These are phyloP conservation scores for Mycena alexandri DNA, from an alignment of 768 basidiomycete species.

Conservation along the genomic window DNA sequence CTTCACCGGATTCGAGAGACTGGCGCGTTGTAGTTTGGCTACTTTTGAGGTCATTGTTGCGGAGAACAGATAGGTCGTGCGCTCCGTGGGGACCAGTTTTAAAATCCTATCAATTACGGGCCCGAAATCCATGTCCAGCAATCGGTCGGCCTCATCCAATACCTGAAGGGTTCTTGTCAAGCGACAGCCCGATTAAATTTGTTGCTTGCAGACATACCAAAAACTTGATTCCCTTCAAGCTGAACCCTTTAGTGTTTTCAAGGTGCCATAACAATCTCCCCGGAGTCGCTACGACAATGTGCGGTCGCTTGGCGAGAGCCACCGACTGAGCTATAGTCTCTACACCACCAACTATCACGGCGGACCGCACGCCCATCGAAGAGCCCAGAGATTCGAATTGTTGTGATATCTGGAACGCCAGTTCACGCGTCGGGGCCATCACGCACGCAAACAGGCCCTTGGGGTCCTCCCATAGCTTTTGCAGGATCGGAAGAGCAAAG, in stretches of 20 bases:
- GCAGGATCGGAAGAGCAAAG: slow-evolving; percentile 95
- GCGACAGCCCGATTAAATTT: background rate
- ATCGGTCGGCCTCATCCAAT: slow-evolving; percentile 96
- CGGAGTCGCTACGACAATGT: slow-evolving; percentile 95
- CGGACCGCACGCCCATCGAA: slow-evolving; percentile 91
- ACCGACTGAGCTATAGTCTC: slow-evolving; percentile 92
- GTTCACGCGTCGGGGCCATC: slow-evolving; percentile 96
- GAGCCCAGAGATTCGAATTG: slow-evolving; percentile 94
- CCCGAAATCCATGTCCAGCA: slow-evolving; percentile 97
- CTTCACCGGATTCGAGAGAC: slow-evolving; percentile 91
- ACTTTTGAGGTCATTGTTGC: slow-evolving; percentile 99
- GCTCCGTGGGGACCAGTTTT: slow-evolving; percentile 93
- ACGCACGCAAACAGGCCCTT: slow-evolving; percentile 94
- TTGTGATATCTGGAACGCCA: slow-evolving; percentile 98
- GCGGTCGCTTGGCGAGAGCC: slow-evolving; percentile 92
- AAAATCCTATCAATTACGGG: slow-evolving; percentile 96
- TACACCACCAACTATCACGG: slow-evolving; percentile 95
- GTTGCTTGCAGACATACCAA: slow-evolving; percentile 65
- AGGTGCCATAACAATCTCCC: slow-evolving; percentile 94
- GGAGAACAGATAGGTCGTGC: slow-evolving; percentile 96
- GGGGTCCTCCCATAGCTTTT: slow-evolving; percentile 96
- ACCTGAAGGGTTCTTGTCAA: slow-evolving; percentile 65
- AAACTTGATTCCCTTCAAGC: slow-evolving; percentile 86
- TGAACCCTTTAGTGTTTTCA: slow-evolving; percentile 98
- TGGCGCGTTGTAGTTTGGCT: slow-evolving; percentile 94